phyloP scores from a whole-genome alignment of 345 rosid species.

The Cardamine resedifolia region DNA sequence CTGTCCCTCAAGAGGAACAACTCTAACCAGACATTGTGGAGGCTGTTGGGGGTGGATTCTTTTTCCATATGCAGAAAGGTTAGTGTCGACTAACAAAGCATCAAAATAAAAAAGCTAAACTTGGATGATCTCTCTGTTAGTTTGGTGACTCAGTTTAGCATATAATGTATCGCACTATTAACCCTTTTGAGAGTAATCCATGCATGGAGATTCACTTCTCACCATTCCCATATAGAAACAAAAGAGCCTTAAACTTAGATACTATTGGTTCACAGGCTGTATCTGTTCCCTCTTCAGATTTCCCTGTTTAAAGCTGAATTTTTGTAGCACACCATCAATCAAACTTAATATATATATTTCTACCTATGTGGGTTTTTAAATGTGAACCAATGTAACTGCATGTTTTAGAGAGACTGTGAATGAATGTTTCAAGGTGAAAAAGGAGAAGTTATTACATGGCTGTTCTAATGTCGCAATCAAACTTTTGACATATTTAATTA shows the following conservation, averaged over 20 bases:
- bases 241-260: conserved; percentile 18
- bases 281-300: conserved; percentile 26
- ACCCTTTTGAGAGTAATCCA: conserved; percentile 34
- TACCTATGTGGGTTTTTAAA: neutral
- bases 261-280: conserved; percentile 31
- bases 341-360: neutral
- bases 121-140: conserved; percentile 16
- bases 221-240: conserved; percentile 25
- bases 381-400: conserved; percentile 11
- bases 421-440: conserved; percentile 5
- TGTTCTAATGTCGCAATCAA: conserved; percentile 36
- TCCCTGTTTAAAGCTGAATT: conserved; percentile 12
- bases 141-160: conserved; percentile 38
- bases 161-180: conserved; percentile 35
- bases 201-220: conserved; percentile 39
- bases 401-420: neutral
- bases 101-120: conserved; percentile 9
- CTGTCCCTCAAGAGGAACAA: conserved; percentile 33
- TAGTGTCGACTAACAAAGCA: conserved; percentile 33
- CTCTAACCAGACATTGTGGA: conserved; percentile 42
- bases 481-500: conserved; percentile 12
- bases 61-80: conserved; percentile 36
- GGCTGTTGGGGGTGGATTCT: conserved; percentile 28
- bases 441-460: conserved; percentile 3
- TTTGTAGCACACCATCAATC: neutral